A percentile compares a stretch with the other conserved stretches of the same genome.
These are phyloP conservation scores for Trifolium subterraneum DNA, from an alignment of 306 rosid species.

Conservation along the genomic window DNA sequence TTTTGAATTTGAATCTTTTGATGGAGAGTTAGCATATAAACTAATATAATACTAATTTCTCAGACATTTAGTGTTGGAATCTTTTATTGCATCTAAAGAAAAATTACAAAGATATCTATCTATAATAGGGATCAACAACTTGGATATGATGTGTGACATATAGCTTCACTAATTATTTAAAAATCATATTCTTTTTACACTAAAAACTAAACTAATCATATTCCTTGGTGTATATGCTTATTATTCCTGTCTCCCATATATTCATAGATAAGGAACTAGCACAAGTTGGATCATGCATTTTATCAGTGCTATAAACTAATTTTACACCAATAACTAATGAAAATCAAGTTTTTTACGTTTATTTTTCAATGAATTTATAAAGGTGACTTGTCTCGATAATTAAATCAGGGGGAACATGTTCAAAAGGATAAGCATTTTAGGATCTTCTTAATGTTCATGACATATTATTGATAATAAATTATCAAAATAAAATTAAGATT, in stretches of 20 bases:
- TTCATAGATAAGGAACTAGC: neutral
- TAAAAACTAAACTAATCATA: neutral
- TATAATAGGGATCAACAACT: slow-evolving; percentile 35
- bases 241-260: neutral
- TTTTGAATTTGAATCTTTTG: neutral
- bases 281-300: neutral
- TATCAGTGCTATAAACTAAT: no score
- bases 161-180: slow-evolving; percentile 23
- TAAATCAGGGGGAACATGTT: no score
- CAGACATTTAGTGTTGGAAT: slow-evolving; percentile 53
- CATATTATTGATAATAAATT: no score
- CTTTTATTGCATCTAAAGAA: slow-evolving; percentile 41
- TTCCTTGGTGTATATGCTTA: neutral
- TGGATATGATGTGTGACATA: slow-evolving; percentile 53
- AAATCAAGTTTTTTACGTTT: no score
- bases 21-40: slow-evolving; percentile 32
- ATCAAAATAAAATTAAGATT: no score
- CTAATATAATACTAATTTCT: slow-evolving; percentile 35
- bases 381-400: no score
- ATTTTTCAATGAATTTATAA: no score
- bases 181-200: neutral
- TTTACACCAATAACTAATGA: no score
- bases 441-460: no score
- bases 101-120: slow-evolving; percentile 18
- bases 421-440: no score